phyloP scores from a whole-genome alignment of 2,329 filamentous ascomycete species.

The Ophiostoma piceae region DNA sequence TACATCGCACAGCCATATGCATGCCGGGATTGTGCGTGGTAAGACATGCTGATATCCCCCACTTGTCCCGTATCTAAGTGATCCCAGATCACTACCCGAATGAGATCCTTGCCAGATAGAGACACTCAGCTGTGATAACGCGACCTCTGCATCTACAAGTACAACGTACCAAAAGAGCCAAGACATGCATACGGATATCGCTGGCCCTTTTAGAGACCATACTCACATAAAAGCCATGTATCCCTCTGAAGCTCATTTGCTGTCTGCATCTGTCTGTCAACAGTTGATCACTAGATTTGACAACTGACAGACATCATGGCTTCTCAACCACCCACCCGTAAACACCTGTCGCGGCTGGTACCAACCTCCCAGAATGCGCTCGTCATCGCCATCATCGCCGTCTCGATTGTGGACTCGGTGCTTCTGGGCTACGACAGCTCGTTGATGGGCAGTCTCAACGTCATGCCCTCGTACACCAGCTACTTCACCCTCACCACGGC shows the following conservation, averaged over 20 bases:
- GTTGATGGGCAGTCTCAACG: slow-evolving; percentile 36
- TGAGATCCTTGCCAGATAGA: background rate
- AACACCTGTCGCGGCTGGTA: slow-evolving; percentile 7
- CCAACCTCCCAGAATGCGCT: background rate
- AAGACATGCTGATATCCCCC: background rate
- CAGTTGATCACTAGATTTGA: background rate
- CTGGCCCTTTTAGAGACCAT: background rate
- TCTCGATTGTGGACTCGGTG: slow-evolving; percentile 12
- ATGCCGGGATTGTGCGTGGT: background rate
- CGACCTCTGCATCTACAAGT: background rate
- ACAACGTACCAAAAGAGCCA: background rate
- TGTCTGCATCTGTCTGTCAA: background rate
- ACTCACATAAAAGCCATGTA: background rate
- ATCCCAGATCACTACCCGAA: slow-evolving; percentile 2
- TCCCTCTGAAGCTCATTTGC: background rate
- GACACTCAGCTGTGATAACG: background rate
- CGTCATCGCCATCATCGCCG: background rate
- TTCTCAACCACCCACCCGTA: background rate
- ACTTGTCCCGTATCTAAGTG: slow-evolving; percentile 7
- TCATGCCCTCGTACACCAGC: slow-evolving; percentile 32
- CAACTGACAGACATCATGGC: background rate
- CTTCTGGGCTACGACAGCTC: slow-evolving; percentile 33
- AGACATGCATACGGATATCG: background rate
- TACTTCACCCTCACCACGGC: slow-evolving; percentile 33
- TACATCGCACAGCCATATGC: background rate